Evolutionary conservation across 2,329 filamentous ascomycete species (phyloP), one percentile per base, ranked within the genome.

Genomic region (Allantophomopsis lycopodina): DNA sequence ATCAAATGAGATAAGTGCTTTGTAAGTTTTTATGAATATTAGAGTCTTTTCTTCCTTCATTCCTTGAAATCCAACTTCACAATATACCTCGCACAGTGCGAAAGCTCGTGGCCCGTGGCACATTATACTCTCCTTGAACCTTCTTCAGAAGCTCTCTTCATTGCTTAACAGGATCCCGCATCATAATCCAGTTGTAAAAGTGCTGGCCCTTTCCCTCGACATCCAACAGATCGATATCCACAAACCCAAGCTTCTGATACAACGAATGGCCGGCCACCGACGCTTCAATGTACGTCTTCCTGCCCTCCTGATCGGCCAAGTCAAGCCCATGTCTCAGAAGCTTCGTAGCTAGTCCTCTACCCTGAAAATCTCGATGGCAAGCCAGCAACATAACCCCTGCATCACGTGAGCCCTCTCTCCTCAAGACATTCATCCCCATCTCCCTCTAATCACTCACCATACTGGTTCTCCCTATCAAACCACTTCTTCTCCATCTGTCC

Each of bases 191-290:
- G 41, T 47, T 51, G 8, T 17, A 30, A 28, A 37, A 46, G 20
- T 41, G 36, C 20, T 37, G 39, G 11, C 48, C 44, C 7, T 48
- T 50, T 11, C 54, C 53, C 42, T 58, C 54, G 7, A 56, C 36
- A n/a, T 43, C 41, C 11, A 61, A 40, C 18, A 49, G 40, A 35
- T 61, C 60, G 1, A 61, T 48, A 34, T 55, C 49, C 37, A 48
- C 50, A 40, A 60, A 65, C 8, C 61, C 60, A 5, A 60, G 38
- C 44, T 56, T 58, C 44, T 53, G 48, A 43, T 65, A 65, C 12
- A 65, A 17, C 10, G 53, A 54, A 38, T 51, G 52, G 3, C 60
- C 61, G 0, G 45, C 47, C 1, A 48, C 42, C 7, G 61, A 61
- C n/a, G 60, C 59, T 46, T 64, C 61, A 21, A 64, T 50, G 41